These are phyloP conservation scores for Dothideomycetes sp. DNA, from an alignment of 2,329 filamentous ascomycete genomes.

Conservation along the genomic window DNA sequence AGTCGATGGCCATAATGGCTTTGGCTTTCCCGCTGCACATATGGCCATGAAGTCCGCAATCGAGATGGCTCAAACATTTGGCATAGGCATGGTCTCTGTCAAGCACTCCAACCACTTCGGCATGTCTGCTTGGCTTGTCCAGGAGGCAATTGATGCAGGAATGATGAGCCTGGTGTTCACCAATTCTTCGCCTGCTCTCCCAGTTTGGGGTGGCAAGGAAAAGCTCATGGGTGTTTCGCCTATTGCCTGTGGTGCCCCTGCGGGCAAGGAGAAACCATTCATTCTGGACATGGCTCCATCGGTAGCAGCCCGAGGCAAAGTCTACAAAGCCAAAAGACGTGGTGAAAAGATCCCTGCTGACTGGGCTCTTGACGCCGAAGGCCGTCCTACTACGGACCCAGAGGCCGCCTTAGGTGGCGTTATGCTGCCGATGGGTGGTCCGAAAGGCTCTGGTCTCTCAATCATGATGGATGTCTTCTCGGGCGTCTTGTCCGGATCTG, in stretches of 20 bases:
- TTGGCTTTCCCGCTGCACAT: conserved; percentile 60
- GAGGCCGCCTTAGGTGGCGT: conserved; percentile 60
- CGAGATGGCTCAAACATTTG: conserved; percentile 50
- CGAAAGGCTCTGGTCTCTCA: conserved; percentile 65
- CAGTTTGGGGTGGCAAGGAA: conserved; percentile 54
- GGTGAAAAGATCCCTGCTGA: conserved; percentile 55
- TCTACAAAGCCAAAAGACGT: conserved; percentile 54
- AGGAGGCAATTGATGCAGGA: conserved; percentile 58
- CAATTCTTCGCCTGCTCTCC: conserved; percentile 55
- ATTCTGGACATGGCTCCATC: conserved; percentile 62
- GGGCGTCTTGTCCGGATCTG: conserved; percentile 63
- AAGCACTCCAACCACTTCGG: conserved; percentile 72
- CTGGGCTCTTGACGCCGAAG: conserved; percentile 65
- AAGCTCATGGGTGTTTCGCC: conserved; percentile 63
- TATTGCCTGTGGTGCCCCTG: conserved; percentile 63
- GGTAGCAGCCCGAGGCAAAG: conserved; percentile 55
- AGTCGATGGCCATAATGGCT: conserved; percentile 56
- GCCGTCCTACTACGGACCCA: conserved; percentile 47
- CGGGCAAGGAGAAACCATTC: conserved; percentile 46
- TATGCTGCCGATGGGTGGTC: conserved; percentile 78
- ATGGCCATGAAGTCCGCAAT: conserved; percentile 55
- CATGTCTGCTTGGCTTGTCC: conserved; percentile 68
- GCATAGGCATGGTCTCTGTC: conserved; percentile 63
- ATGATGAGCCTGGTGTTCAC: conserved; percentile 49
- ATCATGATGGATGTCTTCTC: conserved; percentile 90